Percentiles rank a stretch among this genome's conserved stretches.
Conservation (phyloP, 106 monocot genomes). For the Dendrobium nobile region DNA sequence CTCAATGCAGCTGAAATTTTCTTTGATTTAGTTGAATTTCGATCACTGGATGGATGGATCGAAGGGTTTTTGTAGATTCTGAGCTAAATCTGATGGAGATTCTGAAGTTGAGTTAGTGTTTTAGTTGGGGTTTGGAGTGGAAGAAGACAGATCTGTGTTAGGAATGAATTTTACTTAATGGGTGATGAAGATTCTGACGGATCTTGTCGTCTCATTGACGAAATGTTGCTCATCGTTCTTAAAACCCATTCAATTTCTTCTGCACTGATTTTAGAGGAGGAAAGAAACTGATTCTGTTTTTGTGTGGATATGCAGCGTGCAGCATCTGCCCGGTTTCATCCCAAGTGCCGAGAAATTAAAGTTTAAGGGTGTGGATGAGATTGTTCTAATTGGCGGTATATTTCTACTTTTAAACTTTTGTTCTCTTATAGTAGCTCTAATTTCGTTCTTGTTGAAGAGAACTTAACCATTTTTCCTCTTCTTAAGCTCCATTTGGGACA, state of each 20-base stretch:
- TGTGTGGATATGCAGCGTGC: constrained; percentile 35
- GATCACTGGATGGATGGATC: neutral
- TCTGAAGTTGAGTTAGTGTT: neutral
- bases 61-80: neutral
- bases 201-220: neutral
- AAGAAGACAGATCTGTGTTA: neutral
- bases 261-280: neutral
- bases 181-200: neutral
- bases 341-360: constrained; percentile 65
- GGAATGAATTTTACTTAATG: neutral
- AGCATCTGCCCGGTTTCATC: constrained; percentile 93
- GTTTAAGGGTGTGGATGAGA: constrained; percentile 84
- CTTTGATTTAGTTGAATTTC: neutral
- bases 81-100: neutral
- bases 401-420: neutral
- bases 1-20: neutral
- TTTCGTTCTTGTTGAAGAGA: neutral
- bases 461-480: neutral
- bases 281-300: neutral
- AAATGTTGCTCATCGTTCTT: neutral
- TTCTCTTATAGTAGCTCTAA: neutral
- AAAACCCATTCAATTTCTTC: neutral
- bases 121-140: neutral
- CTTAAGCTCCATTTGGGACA: too few relatives aligned
- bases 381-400: constrained; percentile 82